phyloP scores from a whole-genome alignment of 305 asterid genomes.

The Plantago coronopus region DNA sequence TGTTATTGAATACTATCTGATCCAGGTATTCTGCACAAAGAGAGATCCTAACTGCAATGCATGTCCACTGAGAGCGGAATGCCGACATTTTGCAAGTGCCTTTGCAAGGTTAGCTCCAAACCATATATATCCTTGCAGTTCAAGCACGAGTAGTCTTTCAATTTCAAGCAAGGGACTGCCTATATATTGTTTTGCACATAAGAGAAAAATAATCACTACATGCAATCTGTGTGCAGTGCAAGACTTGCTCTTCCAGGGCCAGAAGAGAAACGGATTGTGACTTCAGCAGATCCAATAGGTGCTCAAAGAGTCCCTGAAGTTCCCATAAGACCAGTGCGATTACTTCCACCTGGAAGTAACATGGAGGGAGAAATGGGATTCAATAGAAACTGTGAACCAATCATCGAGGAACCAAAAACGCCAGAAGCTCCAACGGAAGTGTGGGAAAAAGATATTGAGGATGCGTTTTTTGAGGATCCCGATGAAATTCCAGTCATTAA shows the following conservation, averaged over 20 bases:
- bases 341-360: constrained; percentile 42
- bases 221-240: constrained; percentile 49
- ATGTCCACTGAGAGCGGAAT: constrained; percentile 89
- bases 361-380: constrained; percentile 24
- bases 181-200: constrained; percentile 6
- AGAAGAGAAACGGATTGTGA: constrained; percentile 50
- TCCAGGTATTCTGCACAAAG: constrained; percentile 97
- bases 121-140: not conserved
- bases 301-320: constrained; percentile 28
- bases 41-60: constrained; percentile 91
- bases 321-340: constrained; percentile 35
- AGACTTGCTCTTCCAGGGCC: constrained; percentile 84
- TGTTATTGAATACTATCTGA: constrained; percentile 18
- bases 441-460: constrained; percentile 75
- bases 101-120: constrained; percentile 70
- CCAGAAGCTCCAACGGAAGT: constrained; percentile 60
- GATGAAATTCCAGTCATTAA: constrained; percentile 87
- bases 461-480: constrained; percentile 69
- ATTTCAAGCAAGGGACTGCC: constrained; percentile 1
- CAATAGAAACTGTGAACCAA: constrained; percentile 48
- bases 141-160: no score
- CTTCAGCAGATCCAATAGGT: constrained; percentile 36
- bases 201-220: constrained; percentile 14
- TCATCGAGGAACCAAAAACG: constrained; percentile 74
- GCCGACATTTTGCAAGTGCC: constrained; percentile 97